Percentiles rank a stretch among this genome's conserved stretches.
These are phyloP conservation scores for Conticribra weissflogii DNA, from an alignment of 108 stramenopile genomes.

Conservation along the genomic window DNA sequence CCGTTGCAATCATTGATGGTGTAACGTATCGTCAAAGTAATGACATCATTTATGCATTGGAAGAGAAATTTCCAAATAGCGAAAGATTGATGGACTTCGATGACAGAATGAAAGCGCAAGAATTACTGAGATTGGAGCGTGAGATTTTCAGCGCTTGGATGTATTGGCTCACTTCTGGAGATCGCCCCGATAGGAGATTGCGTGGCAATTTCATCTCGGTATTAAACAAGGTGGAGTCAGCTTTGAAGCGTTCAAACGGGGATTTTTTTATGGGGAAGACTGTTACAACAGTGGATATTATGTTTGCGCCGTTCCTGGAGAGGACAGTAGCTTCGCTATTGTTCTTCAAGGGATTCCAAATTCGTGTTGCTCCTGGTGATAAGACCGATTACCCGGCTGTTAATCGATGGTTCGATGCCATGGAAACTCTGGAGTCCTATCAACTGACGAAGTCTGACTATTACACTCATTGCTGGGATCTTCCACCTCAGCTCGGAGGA, in stretches of 20 bases:
- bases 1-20: conserved; percentile 86
- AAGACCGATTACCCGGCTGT: conserved; percentile 70
- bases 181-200: conserved; percentile 40
- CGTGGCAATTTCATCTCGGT: conserved; percentile 56
- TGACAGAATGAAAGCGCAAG: conserved; percentile 49
- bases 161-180: conserved; percentile 80
- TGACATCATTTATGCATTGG: conserved; percentile 79
- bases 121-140: conserved; percentile 82
- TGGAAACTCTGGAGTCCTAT: conserved; percentile 84
- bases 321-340: conserved; percentile 87
- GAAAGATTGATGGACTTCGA: conserved; percentile 45
- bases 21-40: conserved; percentile 76
- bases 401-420: conserved; percentile 92
- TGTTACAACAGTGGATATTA: conserved; percentile 76
- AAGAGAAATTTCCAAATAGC: conserved; percentile 61
- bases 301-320: conserved; percentile 89
- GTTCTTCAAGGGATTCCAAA: conserved; percentile 88
- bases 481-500: conserved; percentile 95
- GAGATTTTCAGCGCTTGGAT: conserved; percentile 87
- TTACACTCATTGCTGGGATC: conserved; percentile 93
- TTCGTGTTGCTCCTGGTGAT: conserved; percentile 69
- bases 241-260: conserved; percentile 56
- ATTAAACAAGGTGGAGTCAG: conserved; percentile 72
- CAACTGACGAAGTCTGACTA: conserved; percentile 89
- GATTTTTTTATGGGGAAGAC: conserved; percentile 86